Evolutionary conservation across 441 rosid species (phyloP).

Genomic region (Metrosideros polymorpha): DNA sequence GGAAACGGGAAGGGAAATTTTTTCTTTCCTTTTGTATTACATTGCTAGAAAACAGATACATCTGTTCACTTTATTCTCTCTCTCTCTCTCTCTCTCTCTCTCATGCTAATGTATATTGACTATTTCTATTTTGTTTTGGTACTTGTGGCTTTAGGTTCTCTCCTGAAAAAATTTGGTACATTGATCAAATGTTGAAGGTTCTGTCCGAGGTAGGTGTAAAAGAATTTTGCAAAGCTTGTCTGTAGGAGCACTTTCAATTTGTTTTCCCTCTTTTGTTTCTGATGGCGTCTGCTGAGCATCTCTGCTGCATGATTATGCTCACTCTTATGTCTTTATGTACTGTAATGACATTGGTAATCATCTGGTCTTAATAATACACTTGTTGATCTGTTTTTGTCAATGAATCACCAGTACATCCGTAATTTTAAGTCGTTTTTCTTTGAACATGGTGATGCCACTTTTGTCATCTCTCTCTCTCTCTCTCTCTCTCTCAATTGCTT

Average conservation of each 20-base stretch:
- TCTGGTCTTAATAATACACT: background rate
- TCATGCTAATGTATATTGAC: background rate
- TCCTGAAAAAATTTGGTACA: constrained; percentile 93
- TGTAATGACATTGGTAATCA: background rate
- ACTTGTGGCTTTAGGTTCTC: constrained; percentile 67
- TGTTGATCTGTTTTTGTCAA: background rate
- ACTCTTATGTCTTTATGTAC: background rate
- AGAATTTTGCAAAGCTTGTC: background rate
- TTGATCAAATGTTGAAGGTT: constrained; percentile 99
- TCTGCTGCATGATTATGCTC: background rate
- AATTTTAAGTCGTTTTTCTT: background rate
- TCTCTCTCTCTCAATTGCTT: background rate
- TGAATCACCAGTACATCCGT: background rate
- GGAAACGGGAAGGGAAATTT: background rate
- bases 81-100: background rate
- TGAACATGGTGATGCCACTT: background rate
- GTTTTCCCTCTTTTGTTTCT: constrained; percentile 9
- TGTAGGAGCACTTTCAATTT: background rate
- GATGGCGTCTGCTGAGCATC: background rate
- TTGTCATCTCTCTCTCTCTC: background rate
- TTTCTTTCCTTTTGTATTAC: background rate
- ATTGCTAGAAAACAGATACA: background rate
- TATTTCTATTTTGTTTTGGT: background rate
- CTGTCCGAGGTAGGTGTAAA: constrained; percentile 68
- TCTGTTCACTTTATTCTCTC: background rate